Evolutionary conservation across 805 yeast species (phyloP), one percentile per base, ranked within the genome.

Genomic region (Wickerhamiella spandovensis): DNA sequence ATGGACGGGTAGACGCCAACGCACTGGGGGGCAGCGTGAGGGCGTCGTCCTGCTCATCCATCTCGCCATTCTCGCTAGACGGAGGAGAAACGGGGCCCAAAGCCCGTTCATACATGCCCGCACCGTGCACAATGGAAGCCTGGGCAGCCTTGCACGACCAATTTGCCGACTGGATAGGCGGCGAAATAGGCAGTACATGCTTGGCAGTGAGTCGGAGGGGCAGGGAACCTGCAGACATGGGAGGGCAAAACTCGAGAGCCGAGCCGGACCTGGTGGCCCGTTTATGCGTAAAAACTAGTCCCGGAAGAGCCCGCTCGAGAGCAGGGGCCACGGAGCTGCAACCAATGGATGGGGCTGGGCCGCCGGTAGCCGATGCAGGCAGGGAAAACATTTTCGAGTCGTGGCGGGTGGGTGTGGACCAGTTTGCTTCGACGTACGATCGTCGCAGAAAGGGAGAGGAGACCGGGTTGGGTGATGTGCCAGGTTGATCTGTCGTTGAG

Each of bases 291-390:
- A 46, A 37, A 35, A 17, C 43, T 2, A 46, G 28, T 4, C 48
- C 48, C 2, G 48, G 48, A 21, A 46, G 43, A 5, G 41, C 48
- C 5, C 43, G 25, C 17, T 46, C 43, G 15, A 46, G 25, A 3
- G 48, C 22, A 43, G 23, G 45, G 32, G 45, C 20, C 5, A 35
- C 20, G 13, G 20, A 15, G 39, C 39, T 17, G 20, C 20, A 35
- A 3, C 20, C 39, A 9, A 35, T 35, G 7, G 20, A 28, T 5
- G 32, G 32, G 7, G 3, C 32, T 9, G 15, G 5, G 18, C 20
- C 39, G 39, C 17, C 39, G 13, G 20, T 35, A 15, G 39, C 20
- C 39, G 20, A 15, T 13, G 20, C 8, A 17, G 39, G 20, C 7
- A 15, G 39, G 8, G 39, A 35, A 35, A 35, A 35, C 20, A 35